Evolutionary conservation across 2,329 filamentous ascomycete species (phyloP).

Genomic region (Trichoderma atrobrunneum): DNA sequence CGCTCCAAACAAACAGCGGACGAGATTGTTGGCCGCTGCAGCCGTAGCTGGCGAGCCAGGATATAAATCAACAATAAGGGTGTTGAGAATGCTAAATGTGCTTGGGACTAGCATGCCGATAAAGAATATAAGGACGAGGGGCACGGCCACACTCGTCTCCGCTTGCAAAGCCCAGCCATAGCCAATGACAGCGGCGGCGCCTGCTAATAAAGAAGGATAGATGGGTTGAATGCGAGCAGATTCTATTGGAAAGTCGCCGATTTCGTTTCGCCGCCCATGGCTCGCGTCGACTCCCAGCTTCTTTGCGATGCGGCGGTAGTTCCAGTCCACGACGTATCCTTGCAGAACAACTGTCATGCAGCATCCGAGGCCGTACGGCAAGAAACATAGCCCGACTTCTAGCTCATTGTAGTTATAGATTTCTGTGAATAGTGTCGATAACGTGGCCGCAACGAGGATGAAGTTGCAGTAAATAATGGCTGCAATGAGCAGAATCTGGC

Average conservation of each 20-base stretch:
- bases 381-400: constrained; percentile 52
- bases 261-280: constrained; percentile 53
- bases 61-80: constrained; percentile 62
- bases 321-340: constrained; percentile 61
- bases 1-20: constrained; percentile 60
- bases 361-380: constrained; percentile 53
- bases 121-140: constrained; percentile 55
- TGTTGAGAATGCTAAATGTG: constrained; percentile 62
- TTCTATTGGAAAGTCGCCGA: constrained; percentile 54
- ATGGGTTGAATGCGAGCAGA: constrained; percentile 53
- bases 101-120: constrained; percentile 58
- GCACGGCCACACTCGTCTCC: constrained; percentile 51
- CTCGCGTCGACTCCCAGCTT: constrained; percentile 60
- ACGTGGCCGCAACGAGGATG: constrained; percentile 51
- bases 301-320: constrained; percentile 66
- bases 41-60: constrained; percentile 59
- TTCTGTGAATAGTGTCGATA: constrained; percentile 50
- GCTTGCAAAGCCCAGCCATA: constrained; percentile 58
- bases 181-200: constrained; percentile 50
- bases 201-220: constrained; percentile 53
- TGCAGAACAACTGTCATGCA: constrained; percentile 49
- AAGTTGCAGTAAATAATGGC: constrained; percentile 56
- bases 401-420: constrained; percentile 53
- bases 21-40: constrained; percentile 62
- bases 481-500: constrained; percentile 51